Percentiles rank a stretch among this genome's conserved stretches.
phyloP scores from a whole-genome alignment of 768 basidiomycete species.

The Leccinellum luteum region DNA sequence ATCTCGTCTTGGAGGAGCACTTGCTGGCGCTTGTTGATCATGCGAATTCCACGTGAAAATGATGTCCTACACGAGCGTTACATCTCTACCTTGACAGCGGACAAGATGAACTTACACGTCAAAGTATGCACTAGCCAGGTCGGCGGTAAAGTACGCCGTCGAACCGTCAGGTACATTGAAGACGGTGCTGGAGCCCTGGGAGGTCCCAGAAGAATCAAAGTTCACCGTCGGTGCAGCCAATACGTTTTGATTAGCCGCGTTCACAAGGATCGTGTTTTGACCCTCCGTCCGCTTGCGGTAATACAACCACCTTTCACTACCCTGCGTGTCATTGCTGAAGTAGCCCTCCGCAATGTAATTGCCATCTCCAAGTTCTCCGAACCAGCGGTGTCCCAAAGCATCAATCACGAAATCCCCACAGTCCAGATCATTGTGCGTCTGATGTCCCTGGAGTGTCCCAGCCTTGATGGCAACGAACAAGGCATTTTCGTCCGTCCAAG shows the following conservation, averaged over 20 bases:
- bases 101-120: slow-evolving; percentile 50
- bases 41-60: slow-evolving; percentile 80
- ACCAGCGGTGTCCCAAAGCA: slow-evolving; percentile 90
- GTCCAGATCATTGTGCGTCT: slow-evolving; percentile 95
- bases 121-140: slow-evolving; percentile 76
- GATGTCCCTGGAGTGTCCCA: slow-evolving; percentile 75
- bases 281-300: slow-evolving; percentile 97
- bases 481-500: slow-evolving; percentile 87
- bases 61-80: slow-evolving; percentile 47
- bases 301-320: slow-evolving; percentile 78
- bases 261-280: slow-evolving; percentile 89
- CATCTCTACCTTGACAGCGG: slow-evolving; percentile 4
- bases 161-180: slow-evolving; percentile 59
- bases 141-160: slow-evolving; percentile 77
- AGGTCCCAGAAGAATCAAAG: slow-evolving; percentile 53
- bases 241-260: slow-evolving; percentile 78
- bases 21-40: slow-evolving; percentile 81
- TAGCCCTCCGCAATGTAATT: slow-evolving; percentile 78
- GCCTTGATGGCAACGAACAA: slow-evolving; percentile 88
- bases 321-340: slow-evolving; percentile 73
- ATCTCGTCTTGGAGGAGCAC: slow-evolving; percentile 95
- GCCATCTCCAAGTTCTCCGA: slow-evolving; percentile 88
- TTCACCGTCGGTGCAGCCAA: slow-evolving; percentile 54
- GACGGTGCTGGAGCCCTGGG: slow-evolving; percentile 86
- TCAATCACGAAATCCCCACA: slow-evolving; percentile 95